Evolutionary conservation across 1,284 basidiomycete species (phyloP), one percentile per base, ranked within the genome.

Genomic region (Naganishia sp.): DNA sequence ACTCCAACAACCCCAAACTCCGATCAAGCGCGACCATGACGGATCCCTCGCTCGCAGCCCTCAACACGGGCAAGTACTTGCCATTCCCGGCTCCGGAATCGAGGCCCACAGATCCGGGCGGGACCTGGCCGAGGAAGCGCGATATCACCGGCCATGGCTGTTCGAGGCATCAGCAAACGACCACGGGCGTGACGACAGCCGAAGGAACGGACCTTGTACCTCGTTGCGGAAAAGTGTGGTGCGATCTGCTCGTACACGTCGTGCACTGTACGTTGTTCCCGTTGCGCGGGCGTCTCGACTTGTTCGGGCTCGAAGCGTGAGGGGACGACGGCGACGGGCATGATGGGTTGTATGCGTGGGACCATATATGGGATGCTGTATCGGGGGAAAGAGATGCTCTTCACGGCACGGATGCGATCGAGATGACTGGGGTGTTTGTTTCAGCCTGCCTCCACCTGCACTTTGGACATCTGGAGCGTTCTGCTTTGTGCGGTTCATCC

Each of bases 51-150:
- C 58, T 66, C 73, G 71, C 9, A 84, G 87, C 23, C 39, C 69
- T 64, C 10, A 74, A 68, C 31, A 90, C 80, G 2, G 88, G 86
- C 1, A 99, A 85, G 77, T 98, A 98, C 83, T 98, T 98, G 52
- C 96, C 96, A 72, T 99, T 99, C 0, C 96, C 96, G 21, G 93
- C 94, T 9, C 96, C 96, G 13, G 92, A 88, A 78, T 99, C 96
- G 17, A 97, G 85, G 6, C 96, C 95, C 25, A 98, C 79, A 76
- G 86, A 90, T 25, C 92, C 89, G 9, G 86, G 79, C 3, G 90
- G 87, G 1, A 98, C 76, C 18, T 84, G 84, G 6, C 84, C 82
- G 43, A 99, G 83, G 76, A 98, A 99, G 21, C 81, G 77, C 11
- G 88, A 84, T 54, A 98, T 91, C 68, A 98, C 86, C 0, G 95